Evolutionary conservation across 306 rosid genomes (phyloP), one percentile per base, ranked within the genome.

Genomic region (Pueraria montana): DNA sequence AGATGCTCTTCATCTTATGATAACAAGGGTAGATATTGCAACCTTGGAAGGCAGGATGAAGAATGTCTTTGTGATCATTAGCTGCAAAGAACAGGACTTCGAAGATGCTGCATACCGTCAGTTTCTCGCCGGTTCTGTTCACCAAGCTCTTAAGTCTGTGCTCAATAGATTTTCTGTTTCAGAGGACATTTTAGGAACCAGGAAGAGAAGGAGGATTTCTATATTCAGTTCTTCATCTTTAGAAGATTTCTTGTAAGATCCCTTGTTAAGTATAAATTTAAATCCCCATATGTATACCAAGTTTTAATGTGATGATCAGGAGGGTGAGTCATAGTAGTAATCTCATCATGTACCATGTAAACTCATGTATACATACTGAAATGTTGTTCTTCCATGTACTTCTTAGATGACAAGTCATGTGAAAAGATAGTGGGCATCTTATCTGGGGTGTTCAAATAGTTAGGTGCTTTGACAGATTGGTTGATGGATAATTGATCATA

Each of bases 31-130:
- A 23, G 94, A 92, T 87, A 80, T 87, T 74, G 85, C 90, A 42
- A 92, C 93, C 14, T 81, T 92, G 62, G 92, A 87, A 80, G 86
- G 85, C 18, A 86, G 97, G 34, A 92, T 92, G 97, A 89, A 89
- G 84, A 92, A 91, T 77, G 91, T 89, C 6, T 80, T 92, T 76
- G 91, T 89, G 70, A 73, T 92, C 42, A 89, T 87, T 72, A 84
- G 91, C 64, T 72, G 88, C 74, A 66, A 82, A 73, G 89, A 85
- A 67, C 91, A 81, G 48, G 68, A 82, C 13, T 78, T 78, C 21
- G 81, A 86, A 76, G 89, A 69, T 78, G 77, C 79, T 45, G 89
- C 81, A 79, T 74, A 83, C 27, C 86, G 87, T 21, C 90, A 80
- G 80, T 53, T 86, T 82, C 92, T 83, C 11, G 92, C 89, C 10